Evolutionary conservation across 164 flowering plant genomes (phyloP).

Genomic region (Macadamia integrifolia): DNA sequence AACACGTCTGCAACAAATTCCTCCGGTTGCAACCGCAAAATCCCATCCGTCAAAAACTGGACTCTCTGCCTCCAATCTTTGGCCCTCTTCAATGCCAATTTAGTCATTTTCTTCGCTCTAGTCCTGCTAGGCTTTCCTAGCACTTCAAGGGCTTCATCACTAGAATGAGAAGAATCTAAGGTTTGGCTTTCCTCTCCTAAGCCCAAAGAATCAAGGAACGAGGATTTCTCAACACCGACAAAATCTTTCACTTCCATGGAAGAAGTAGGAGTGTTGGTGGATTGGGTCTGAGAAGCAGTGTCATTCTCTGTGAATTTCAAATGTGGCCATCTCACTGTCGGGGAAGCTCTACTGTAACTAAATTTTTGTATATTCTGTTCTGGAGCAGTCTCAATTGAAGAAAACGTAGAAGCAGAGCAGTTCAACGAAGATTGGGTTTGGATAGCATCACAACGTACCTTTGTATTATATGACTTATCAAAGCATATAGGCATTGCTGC

Average conservation of each 20-base stretch:
- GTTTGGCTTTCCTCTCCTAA: slow-evolving; percentile 9
- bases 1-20: slow-evolving; percentile 84
- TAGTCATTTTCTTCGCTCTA: slow-evolving; percentile 68
- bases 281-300: slow-evolving; percentile 17
- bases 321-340: slow-evolving; percentile 82
- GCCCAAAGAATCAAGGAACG: background rate
- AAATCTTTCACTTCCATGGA: slow-evolving; percentile 15
- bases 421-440: slow-evolving; percentile 1
- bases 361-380: slow-evolving; percentile 26
- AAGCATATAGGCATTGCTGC: slow-evolving; percentile 2
- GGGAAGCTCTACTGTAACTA: slow-evolving; percentile 68
- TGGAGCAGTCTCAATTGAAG: background rate
- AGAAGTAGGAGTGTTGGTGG: slow-evolving; percentile 1
- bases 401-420: background rate
- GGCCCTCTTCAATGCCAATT: slow-evolving; percentile 76
- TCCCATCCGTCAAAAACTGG: slow-evolving; percentile 55
- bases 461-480: background rate
- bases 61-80: slow-evolving; percentile 88
- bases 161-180: slow-evolving; percentile 7
- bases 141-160: slow-evolving; percentile 32
- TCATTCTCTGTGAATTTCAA: slow-evolving; percentile 36
- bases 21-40: slow-evolving; percentile 45
- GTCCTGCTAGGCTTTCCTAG: slow-evolving; percentile 53
- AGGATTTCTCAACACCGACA: background rate
- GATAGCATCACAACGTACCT: slow-evolving; percentile 8